Evolutionary conservation across 345 rosid species (phyloP).

Genomic region (Aethionema arabicum): DNA sequence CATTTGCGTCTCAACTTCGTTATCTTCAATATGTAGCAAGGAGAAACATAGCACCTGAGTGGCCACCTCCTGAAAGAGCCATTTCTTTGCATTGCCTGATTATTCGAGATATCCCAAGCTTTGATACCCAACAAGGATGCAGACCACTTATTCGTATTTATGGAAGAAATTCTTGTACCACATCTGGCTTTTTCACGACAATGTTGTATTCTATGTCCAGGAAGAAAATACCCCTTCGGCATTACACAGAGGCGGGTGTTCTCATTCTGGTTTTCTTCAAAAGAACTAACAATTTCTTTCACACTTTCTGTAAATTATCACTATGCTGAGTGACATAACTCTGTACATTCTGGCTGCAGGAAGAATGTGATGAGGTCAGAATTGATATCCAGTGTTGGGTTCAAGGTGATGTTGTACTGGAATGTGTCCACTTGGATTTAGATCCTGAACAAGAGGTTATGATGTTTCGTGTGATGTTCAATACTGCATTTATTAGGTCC

Average conservation of each 20-base stretch:
- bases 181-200: slow-evolving; percentile 73
- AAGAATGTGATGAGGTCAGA: slow-evolving; percentile 89
- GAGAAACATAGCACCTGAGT: slow-evolving; percentile 79
- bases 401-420: slow-evolving; percentile 97
- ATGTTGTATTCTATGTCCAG: slow-evolving; percentile 85
- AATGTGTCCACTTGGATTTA: slow-evolving; percentile 87
- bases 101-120: slow-evolving; percentile 85
- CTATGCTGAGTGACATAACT: slow-evolving; percentile 11
- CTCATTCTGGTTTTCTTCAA: slow-evolving; percentile 2
- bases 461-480: slow-evolving; percentile 98
- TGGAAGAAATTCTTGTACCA: slow-evolving; percentile 66
- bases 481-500: slow-evolving; percentile 95
- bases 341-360: slow-evolving; percentile 52
- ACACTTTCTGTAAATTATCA: background rate
- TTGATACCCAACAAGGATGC: slow-evolving; percentile 87
- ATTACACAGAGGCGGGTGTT: slow-evolving; percentile 70
- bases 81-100: slow-evolving; percentile 91
- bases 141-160: slow-evolving; percentile 90
- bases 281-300: background rate
- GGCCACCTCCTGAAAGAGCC: slow-evolving; percentile 98
- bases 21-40: slow-evolving; percentile 93
- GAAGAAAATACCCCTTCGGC: slow-evolving; percentile 67
- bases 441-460: slow-evolving; percentile 93
- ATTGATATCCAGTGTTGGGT: slow-evolving; percentile 95
- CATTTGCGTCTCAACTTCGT: slow-evolving; percentile 91